Conservation (phyloP, 768 basidiomycete genomes). For the Psilocybe azurescens region DNA sequence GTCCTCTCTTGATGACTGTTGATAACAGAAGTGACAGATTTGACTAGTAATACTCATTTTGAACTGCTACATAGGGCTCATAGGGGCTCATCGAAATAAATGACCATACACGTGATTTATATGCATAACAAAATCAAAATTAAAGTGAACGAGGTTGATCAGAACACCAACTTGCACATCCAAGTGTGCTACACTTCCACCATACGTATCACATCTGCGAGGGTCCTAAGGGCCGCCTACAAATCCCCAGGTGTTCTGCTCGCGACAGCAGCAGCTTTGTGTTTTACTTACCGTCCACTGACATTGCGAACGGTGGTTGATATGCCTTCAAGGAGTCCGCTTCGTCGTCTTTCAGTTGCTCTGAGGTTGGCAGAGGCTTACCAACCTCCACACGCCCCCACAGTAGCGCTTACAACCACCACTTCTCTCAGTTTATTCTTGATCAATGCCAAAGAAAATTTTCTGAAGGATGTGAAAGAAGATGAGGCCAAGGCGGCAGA, state of each 20-base stretch:
- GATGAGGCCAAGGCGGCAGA: conserved; percentile 44
- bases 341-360: conserved; percentile 44
- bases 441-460: conserved; percentile 55
- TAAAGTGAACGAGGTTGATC: not conserved
- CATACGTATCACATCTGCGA: conserved; percentile 17
- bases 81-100: not conserved
- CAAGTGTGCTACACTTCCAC: not conserved
- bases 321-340: conserved; percentile 31
- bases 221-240: conserved; percentile 17
- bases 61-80: too few relatives aligned
- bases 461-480: conserved; percentile 58
- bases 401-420: conserved; percentile 18
- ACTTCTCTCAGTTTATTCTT: conserved; percentile 37
- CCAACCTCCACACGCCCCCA: conserved; percentile 22
- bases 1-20: too few relatives aligned
- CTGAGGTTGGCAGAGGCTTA: conserved; percentile 35
- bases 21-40: too few relatives aligned
- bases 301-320: conserved; percentile 13
- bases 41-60: not conserved
- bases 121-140: not conserved
- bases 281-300: conserved; percentile 1
- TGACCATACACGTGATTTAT: not conserved
- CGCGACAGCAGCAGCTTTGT: conserved; percentile 16
- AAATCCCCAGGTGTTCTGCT: conserved; percentile 11
- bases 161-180: not conserved